Conservation (phyloP, 305 asterid genomes). For the Ajuga reptans region DNA sequence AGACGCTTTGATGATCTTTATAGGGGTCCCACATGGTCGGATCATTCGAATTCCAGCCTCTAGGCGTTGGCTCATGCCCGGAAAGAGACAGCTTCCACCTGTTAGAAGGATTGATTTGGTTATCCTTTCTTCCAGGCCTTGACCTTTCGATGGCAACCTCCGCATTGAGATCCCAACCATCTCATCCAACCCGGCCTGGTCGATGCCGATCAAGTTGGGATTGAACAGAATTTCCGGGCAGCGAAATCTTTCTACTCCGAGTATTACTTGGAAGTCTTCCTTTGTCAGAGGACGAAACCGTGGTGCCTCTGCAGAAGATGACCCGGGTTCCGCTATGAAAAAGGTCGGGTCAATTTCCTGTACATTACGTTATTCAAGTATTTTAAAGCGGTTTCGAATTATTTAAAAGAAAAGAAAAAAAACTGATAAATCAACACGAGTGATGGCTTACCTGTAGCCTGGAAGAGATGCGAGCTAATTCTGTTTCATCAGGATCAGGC, state of each 20-base stretch:
- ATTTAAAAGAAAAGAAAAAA: neutral
- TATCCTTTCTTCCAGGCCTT: slow-evolving; percentile 45
- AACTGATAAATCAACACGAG: neutral
- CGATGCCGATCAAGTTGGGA: slow-evolving; percentile 78
- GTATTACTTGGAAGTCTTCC: slow-evolving; percentile 75
- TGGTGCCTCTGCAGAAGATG: slow-evolving; percentile 59
- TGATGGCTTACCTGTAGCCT: slow-evolving; percentile 63
- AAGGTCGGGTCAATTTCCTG: slow-evolving; percentile 93
- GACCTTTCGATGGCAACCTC: slow-evolving; percentile 44
- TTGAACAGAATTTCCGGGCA: slow-evolving; percentile 77
- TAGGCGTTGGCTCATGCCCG: slow-evolving; percentile 71
- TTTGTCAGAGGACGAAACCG: slow-evolving; percentile 70
- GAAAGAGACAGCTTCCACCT: slow-evolving; percentile 81
- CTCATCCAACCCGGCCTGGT: slow-evolving; percentile 88
- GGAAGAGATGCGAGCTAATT: slow-evolving; percentile 71
- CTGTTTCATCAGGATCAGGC: slow-evolving; percentile 71
- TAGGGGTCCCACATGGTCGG: slow-evolving; percentile 77
- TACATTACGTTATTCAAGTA: slow-evolving; percentile 1
- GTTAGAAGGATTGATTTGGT: slow-evolving; percentile 69
- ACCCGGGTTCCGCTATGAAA: slow-evolving; percentile 54
- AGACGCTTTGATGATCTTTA: slow-evolving; percentile 48
- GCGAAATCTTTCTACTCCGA: slow-evolving; percentile 89
- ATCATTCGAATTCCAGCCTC: slow-evolving; percentile 75
- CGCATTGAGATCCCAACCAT: slow-evolving; percentile 64
- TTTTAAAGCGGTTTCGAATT: too few species aligned